Percentiles rank a stretch among this genome's conserved stretches.
Evolutionary conservation across 805 yeast genomes (phyloP).

Genomic region (Sugiyamaella qingdaonensis): DNA sequence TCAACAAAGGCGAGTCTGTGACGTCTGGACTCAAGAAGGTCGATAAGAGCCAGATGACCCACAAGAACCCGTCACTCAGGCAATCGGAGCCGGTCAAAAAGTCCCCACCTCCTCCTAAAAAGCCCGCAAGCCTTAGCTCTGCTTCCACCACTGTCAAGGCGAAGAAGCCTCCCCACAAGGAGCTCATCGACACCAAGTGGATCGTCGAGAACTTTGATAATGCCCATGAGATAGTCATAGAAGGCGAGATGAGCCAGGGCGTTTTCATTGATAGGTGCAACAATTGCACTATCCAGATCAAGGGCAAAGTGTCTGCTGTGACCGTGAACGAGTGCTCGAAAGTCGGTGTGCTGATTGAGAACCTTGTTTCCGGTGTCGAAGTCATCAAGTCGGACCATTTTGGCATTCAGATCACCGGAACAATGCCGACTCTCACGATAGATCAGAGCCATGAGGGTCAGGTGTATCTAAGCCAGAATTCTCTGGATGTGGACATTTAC

Average conservation of each 20-base stretch:
- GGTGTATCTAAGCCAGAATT: constrained; percentile 67
- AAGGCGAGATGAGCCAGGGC: constrained; percentile 81
- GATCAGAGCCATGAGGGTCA: constrained; percentile 88
- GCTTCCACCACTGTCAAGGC: constrained; percentile 16
- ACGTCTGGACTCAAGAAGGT: constrained; percentile 88
- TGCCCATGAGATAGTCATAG: constrained; percentile 60
- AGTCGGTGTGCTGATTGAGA: constrained; percentile 76
- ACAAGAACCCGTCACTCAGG: constrained; percentile 82
- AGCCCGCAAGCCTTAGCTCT: constrained; percentile 58
- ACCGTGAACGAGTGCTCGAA: constrained; percentile 68
- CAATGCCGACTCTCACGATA: constrained; percentile 74
- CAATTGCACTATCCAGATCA: constrained; percentile 70
- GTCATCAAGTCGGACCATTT: constrained; percentile 75
- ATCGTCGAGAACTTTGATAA: constrained; percentile 72
- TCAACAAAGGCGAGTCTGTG: constrained; percentile 78
- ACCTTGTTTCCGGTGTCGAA: constrained; percentile 83
- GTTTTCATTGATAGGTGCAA: constrained; percentile 81
- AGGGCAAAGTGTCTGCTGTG: constrained; percentile 89
- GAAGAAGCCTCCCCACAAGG: constrained; percentile 56
- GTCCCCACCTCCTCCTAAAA: constrained; percentile 77
- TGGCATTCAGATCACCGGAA: constrained; percentile 82
- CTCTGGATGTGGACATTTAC: constrained; percentile 65
- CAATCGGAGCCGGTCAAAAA: constrained; percentile 40
- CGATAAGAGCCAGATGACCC: constrained; percentile 90
- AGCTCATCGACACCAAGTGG: constrained; percentile 86